These are phyloP conservation scores for Cladosporium austrohemisphaericum DNA, from an alignment of 2,329 filamentous ascomycete species.

Conservation along the genomic window DNA sequence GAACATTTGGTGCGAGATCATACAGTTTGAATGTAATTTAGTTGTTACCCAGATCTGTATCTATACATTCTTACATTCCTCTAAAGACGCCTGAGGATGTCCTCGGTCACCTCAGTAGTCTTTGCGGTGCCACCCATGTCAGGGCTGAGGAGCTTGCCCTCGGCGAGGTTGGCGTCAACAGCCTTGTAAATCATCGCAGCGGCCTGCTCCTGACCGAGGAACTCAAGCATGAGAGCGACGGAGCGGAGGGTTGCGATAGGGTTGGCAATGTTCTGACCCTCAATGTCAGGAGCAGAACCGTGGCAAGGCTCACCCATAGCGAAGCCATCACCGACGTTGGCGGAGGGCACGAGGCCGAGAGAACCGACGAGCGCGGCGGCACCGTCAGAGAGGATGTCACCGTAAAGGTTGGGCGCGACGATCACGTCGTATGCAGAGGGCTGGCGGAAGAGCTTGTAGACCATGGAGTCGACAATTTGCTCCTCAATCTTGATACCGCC, in stretches of 20 bases:
- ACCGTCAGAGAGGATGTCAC: slow-evolving; percentile 92
- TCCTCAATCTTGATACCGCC: slow-evolving; percentile 69
- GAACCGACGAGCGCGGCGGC: slow-evolving; percentile 90
- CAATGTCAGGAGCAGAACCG: slow-evolving; percentile 91
- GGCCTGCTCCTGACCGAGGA: slow-evolving; percentile 79
- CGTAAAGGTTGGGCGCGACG: slow-evolving; percentile 95
- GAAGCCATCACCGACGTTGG: slow-evolving; percentile 91
- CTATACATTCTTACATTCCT: slow-evolving; percentile 11
- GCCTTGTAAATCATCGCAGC: slow-evolving; percentile 87
- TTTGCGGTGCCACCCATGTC: slow-evolving; percentile 85
- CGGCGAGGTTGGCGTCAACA: slow-evolving; percentile 84
- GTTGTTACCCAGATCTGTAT: slow-evolving; percentile 2
- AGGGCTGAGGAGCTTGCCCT: slow-evolving; percentile 76
- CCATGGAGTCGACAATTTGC: slow-evolving; percentile 99
- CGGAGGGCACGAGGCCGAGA: slow-evolving; percentile 85
- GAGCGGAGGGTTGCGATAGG: slow-evolving; percentile 91
- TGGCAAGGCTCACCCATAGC: slow-evolving; percentile 98
- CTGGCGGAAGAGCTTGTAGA: slow-evolving; percentile 98
- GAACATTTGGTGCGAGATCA: too few relatives aligned
- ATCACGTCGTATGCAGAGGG: slow-evolving; percentile 95
- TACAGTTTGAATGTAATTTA: too few relatives aligned
- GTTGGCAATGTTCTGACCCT: slow-evolving; percentile 89
- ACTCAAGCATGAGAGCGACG: slow-evolving; percentile 93
- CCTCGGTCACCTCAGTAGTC: slow-evolving; percentile 81
- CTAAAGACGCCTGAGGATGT: slow-evolving; percentile 77